Percentiles rank a stretch among this genome's conserved stretches.
phyloP scores from a whole-genome alignment of 2,329 filamentous ascomycete genomes.

The Emericellopsis cladophorae region DNA sequence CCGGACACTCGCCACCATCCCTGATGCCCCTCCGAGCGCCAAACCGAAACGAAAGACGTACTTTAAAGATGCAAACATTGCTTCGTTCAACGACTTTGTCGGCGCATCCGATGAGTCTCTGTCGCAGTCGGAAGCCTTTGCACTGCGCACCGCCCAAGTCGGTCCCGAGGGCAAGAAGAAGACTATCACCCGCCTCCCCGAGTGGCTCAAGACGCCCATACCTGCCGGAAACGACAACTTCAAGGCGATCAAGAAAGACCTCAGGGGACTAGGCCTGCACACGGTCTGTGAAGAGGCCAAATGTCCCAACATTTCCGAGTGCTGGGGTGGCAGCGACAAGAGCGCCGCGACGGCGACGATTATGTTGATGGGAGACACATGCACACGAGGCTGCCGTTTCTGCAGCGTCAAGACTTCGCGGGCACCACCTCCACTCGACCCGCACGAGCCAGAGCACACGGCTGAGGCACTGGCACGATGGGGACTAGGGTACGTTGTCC shows the following conservation, averaged over 20 bases:
- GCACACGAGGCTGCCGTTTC: conserved; percentile 90
- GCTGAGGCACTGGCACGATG: conserved; percentile 85
- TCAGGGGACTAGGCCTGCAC: conserved; percentile 79
- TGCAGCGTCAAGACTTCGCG: conserved; percentile 90
- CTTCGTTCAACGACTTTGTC: conserved; percentile 47
- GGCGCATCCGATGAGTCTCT: conserved; percentile 28
- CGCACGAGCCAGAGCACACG: conserved; percentile 93
- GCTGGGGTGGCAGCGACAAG: conserved; percentile 88
- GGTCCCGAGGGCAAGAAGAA: conserved; percentile 49
- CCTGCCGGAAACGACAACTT: conserved; percentile 70
- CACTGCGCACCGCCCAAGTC: conserved; percentile 49
- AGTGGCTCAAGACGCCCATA: conserved; percentile 94
- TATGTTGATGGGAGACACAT: conserved; percentile 99
- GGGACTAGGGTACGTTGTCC: conserved; percentile 90
- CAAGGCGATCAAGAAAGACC: conserved; percentile 88
- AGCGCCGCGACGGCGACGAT: conserved; percentile 90
- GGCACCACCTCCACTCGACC: conserved; percentile 66
- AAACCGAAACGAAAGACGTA: conserved; percentile 30
- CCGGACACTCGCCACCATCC: conserved; percentile 34
- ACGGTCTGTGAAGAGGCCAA: conserved; percentile 97
- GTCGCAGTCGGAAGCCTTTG: conserved; percentile 40
- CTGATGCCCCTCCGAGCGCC: conserved; percentile 12
- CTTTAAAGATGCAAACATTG: conserved; percentile 46
- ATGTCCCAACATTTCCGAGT: conserved; percentile 95
- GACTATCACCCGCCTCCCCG: conserved; percentile 64